Base-by-base conservation (phyloP, 345 rosid genomes). In the Moringa oleifera region DNA sequence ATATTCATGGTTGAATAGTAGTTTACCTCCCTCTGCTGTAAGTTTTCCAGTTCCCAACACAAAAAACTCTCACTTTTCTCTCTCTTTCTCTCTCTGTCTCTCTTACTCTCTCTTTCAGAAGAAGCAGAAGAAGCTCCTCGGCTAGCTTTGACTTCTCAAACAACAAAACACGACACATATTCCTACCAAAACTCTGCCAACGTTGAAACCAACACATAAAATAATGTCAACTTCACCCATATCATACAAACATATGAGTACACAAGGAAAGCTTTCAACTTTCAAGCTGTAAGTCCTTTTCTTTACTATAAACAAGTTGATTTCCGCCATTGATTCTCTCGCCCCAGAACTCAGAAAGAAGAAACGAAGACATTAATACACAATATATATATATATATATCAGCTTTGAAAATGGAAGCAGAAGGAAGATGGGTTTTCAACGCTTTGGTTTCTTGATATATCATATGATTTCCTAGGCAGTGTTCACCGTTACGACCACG, bases 401-500 rank as follows among this genome's bases (percentile, higher is more conserved):
- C 12, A 41, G 12, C 12, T 4, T 41, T 11, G 47, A n/a, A n/a
- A 28, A 2, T 28, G 3, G 33, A 28, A 8, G 3, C 8, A 8
- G 8, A 28, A 28, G 5, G 8, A 28, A 2, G 33, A 28, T 66
- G 20, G 23, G 11, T 52, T 57, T 72, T 76, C 71, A 71, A 75
- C 67, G 73, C 59, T 55, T 59, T 62, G 71, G 67, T 62, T 46
- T 51, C 37, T 33, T 71, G 66, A 16, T n/a, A 23, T 25, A 60
- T 41, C 12, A 41, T 41, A 45, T 63, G 60, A 67, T 74, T 73
- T 69, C 82, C 76, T 49, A 80, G 52, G 83, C 77, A 69, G 19
- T 73, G 84, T 75, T 73, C 82, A 65, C 76, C 97, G 97, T 84
- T 50, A 79, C 83, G 91, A 92, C 95, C 90, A 89, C 98, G 95